Evolutionary conservation across 2,329 filamentous ascomycete genomes (phyloP).

Genomic region (Xylaria sp.): DNA sequence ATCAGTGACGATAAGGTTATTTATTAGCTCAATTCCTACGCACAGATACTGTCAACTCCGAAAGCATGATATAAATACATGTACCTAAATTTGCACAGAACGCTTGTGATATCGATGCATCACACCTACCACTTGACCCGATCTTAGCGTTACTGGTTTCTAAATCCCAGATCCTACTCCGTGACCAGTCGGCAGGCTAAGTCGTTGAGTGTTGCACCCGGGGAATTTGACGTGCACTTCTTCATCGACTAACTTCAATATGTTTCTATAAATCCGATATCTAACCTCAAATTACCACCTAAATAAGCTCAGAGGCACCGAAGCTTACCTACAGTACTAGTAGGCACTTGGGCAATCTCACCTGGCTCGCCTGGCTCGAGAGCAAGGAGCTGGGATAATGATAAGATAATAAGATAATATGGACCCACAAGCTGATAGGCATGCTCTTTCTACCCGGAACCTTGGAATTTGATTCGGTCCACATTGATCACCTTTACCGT

Average conservation of each 20-base stretch:
- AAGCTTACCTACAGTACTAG: not conserved
- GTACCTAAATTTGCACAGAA: not conserved
- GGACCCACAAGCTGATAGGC: not conserved
- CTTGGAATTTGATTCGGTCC: conserved; percentile 12
- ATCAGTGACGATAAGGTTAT: not conserved
- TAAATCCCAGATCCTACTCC: not conserved
- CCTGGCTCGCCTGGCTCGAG: too few species aligned
- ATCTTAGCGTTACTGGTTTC: not conserved
- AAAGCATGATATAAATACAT: not conserved
- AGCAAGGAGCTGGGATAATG: not conserved
- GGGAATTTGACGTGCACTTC: not conserved
- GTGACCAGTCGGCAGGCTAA: not conserved
- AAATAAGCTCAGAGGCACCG: too few species aligned
- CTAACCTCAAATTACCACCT: too few species aligned
- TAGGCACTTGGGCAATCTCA: not conserved
- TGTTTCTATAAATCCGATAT: too few species aligned
- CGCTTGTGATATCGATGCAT: too few species aligned
- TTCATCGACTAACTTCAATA: not conserved
- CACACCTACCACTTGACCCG: too few species aligned
- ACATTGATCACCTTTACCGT: conserved; percentile 19
- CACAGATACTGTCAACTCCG: not conserved
- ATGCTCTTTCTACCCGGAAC: not conserved
- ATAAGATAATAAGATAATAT: conserved; percentile 13
- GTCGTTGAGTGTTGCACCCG: not conserved
- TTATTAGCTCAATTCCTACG: not conserved